Evolutionary conservation across 805 yeast genomes (phyloP), one percentile per base, ranked within the genome.

Genomic region (Ogataea haglerorum): DNA sequence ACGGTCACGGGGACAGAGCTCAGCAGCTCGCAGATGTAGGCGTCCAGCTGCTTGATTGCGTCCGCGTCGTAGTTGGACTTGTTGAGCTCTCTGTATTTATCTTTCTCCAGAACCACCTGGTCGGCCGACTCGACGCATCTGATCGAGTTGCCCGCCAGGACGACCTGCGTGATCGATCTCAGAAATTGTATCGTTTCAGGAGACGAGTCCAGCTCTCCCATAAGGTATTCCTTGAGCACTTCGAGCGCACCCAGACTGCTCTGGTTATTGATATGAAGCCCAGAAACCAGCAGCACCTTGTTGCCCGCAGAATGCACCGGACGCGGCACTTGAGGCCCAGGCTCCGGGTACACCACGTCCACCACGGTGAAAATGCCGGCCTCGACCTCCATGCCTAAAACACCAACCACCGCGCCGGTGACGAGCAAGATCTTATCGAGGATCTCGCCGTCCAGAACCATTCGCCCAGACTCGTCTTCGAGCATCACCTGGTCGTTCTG

Each of bases 401-500:
- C 75, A 0, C 91, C 98, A 6, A 89, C 78, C 0, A 90, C 82
- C n/a, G 80, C 74, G 4, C 99, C 99, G 0, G 97, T 93, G 0
- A 90, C 95, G 18, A 91, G 67, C 2, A 82, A 73, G 14, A 76
- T 68, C 36, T 68, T 67, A 30, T 85, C 70, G 23, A 81, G 61
- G 13, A 74, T 72, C 18, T 88, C 90, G 32, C 77, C 77, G 35
- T 76, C 80, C 16, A 93, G 64, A 23, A 78, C 60, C 6, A 95
- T 82, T 36, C 99, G 70, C 3, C 99, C 99, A 40, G 89, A 80
- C 54, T 89, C 96, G 63, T 93, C 99, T 60, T 93, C 98, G 25
- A 93, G 59, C 82, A 81, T 78, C 19, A 85, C 56, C 48, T 72
- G 75, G 54, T 82, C 86, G 12, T 75, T 60, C 22, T 65, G 72